A percentile compares a stretch with the other conserved stretches of the same genome.
phyloP scores from a whole-genome alignment of 169 alveolate species.

The Cryptosporidium baileyi region DNA sequence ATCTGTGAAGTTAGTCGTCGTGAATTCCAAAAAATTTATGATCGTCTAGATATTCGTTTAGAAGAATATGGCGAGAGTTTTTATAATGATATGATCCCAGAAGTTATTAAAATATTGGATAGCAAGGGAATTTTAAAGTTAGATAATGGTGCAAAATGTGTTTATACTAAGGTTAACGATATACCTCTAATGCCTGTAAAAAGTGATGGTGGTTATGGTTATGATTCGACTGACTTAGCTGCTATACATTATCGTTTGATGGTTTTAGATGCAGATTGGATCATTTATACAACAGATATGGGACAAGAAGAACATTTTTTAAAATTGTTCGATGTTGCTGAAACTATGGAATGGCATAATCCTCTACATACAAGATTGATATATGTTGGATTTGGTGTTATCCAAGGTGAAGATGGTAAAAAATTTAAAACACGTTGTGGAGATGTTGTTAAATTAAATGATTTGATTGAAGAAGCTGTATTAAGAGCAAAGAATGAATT shows the following conservation, averaged over 20 bases:
- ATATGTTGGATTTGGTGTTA: constrained; percentile 98
- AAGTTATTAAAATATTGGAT: constrained; percentile 82
- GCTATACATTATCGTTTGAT: constrained; percentile 87
- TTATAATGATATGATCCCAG: constrained; percentile 89
- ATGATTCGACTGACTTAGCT: constrained; percentile 98
- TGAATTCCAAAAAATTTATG: constrained; percentile 86
- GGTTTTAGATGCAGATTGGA: constrained; percentile 85
- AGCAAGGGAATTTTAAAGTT: constrained; percentile 81
- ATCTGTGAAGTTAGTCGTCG: constrained; percentile 89
- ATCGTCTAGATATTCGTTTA: constrained; percentile 84
- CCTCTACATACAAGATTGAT: constrained; percentile 85
- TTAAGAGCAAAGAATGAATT: constrained; percentile 91
- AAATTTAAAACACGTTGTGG: constrained; percentile 96
- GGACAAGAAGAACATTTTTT: constrained; percentile 95
- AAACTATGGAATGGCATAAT: constrained; percentile 87
- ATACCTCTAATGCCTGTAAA: constrained; percentile 94
- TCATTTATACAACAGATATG: constrained; percentile 93
- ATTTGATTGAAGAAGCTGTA: constrained; percentile 95
- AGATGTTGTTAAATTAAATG: constrained; percentile 90
- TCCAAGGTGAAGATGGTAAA: constrained; percentile 92
- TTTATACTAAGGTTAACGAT: constrained; percentile 80
- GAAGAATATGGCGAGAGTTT: constrained; percentile 94
- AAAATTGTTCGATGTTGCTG: constrained; percentile 92
- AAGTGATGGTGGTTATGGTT: constrained; percentile 98
- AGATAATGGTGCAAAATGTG: constrained; percentile 93